Percentiles rank a stretch among this genome's conserved stretches.
Conservation (phyloP, 2,329 filamentous ascomycete genomes). For the Colletotrichum melonis region DNA sequence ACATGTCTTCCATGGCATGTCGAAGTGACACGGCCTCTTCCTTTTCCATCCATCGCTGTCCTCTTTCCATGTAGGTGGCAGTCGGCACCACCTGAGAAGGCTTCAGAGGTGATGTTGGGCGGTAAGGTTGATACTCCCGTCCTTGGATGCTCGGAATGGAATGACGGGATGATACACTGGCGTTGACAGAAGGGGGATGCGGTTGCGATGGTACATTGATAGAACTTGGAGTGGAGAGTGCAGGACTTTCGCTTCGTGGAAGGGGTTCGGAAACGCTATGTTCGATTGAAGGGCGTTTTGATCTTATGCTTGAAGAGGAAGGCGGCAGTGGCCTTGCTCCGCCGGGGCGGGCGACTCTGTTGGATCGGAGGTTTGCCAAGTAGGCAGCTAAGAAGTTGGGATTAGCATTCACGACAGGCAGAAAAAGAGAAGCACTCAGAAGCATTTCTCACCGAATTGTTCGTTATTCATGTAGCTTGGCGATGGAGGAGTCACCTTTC, state of each 20-base stretch:
- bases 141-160: slow-evolving; percentile 57
- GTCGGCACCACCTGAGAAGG: slow-evolving; percentile 73
- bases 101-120: slow-evolving; percentile 57
- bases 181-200: slow-evolving; percentile 31
- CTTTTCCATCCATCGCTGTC: slow-evolving; percentile 83
- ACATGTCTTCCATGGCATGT: slow-evolving; percentile 79
- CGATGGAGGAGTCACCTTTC: slow-evolving; percentile 70
- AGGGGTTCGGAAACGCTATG: slow-evolving; percentile 40
- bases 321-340: slow-evolving; percentile 74
- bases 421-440: slow-evolving; percentile 7
- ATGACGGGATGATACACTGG: slow-evolving; percentile 62
- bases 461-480: slow-evolving; percentile 75
- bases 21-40: slow-evolving; percentile 79
- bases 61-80: slow-evolving; percentile 78
- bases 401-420: slow-evolving; percentile 8
- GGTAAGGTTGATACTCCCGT: slow-evolving; percentile 64
- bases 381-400: slow-evolving; percentile 25
- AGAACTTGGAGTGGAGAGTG: slow-evolving; percentile 27
- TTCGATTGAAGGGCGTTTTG: slow-evolving; percentile 46
- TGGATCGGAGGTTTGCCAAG: slow-evolving; percentile 73
- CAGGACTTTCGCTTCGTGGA: slow-evolving; percentile 19
- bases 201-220: slow-evolving; percentile 33
- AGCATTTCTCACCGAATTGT: slow-evolving; percentile 67
- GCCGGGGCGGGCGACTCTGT: slow-evolving; percentile 74
- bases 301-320: slow-evolving; percentile 44